These are phyloP conservation scores for Verticillium albo-atrum DNA, from an alignment of 2,329 filamentous ascomycete genomes.

Conservation along the genomic window DNA sequence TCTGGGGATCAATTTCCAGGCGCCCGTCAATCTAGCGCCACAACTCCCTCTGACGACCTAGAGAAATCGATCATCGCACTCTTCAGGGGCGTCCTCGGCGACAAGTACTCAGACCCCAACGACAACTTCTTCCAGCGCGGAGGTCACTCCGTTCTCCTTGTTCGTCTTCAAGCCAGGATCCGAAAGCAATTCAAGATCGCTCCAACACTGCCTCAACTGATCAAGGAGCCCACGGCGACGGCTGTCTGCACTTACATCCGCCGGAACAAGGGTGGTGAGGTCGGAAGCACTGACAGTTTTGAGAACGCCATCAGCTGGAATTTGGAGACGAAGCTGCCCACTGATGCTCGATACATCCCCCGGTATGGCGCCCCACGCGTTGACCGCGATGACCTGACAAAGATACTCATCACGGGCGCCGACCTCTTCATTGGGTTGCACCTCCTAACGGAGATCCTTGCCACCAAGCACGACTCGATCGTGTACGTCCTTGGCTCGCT, in stretches of 20 bases:
- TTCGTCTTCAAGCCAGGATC: conserved; percentile 18
- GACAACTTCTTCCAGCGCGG: conserved; percentile 20
- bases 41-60: conserved; percentile 3
- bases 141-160: conserved; percentile 18
- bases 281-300: conserved; percentile 11
- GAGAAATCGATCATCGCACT: conserved; percentile 14
- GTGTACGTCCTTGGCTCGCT: conserved; percentile 15
- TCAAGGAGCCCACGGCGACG: conserved; percentile 17
- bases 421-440: conserved; percentile 17
- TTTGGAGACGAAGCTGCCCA: conserved; percentile 17
- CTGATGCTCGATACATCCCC: conserved; percentile 17
- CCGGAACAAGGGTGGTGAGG: conserved; percentile 12
- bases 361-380: conserved; percentile 12
- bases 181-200: conserved; percentile 20
- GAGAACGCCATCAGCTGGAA: conserved; percentile 17
- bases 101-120: neutral
- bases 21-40: neutral
- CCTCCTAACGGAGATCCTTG: conserved; percentile 14
- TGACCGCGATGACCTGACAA: conserved; percentile 11
- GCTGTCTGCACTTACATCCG: conserved; percentile 16
- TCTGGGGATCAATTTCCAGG: neutral
- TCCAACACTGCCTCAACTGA: conserved; percentile 16
- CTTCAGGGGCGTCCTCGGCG: conserved; percentile 14
- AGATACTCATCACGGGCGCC: conserved; percentile 14
- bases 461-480: conserved; percentile 8